Percentiles rank a stretch among this genome's conserved stretches.
phyloP scores from a whole-genome alignment of 208 protist species.

The Crithidia bombi region DNA sequence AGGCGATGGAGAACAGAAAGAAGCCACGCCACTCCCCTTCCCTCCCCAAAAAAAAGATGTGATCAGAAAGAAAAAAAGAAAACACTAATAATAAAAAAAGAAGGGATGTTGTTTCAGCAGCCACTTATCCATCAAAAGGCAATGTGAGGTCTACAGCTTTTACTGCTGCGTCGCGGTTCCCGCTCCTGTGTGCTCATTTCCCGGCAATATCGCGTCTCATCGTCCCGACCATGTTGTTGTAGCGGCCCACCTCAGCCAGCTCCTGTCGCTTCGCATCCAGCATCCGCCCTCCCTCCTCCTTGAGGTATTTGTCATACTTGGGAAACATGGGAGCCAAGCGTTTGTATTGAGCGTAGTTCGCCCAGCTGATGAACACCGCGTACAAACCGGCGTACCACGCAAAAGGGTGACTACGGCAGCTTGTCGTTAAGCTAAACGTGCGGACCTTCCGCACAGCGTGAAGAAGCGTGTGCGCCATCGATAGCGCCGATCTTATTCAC shows the following conservation, averaged over 20 bases:
- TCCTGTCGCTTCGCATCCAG: constrained; percentile 80
- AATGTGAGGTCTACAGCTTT: too few relatives aligned
- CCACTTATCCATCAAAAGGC: too few relatives aligned
- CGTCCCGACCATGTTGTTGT: constrained; percentile 77
- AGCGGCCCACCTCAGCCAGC: constrained; percentile 70
- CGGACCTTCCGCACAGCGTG: constrained; percentile 47
- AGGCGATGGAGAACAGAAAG: too few relatives aligned
- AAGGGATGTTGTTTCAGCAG: neutral
- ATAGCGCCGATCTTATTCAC: neutral
- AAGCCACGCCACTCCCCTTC: too few relatives aligned
- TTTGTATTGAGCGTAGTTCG: constrained; percentile 80
- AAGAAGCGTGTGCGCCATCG: constrained; percentile 23
- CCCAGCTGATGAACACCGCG: constrained; percentile 55
- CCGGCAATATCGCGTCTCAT: constrained; percentile 69
- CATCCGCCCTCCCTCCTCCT: constrained; percentile 69
- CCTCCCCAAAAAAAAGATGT: neutral
- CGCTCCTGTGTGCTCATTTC: constrained; percentile 28
- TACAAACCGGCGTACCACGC: constrained; percentile 61
- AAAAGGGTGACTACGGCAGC: constrained; percentile 58
- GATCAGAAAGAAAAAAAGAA: neutral
- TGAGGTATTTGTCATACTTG: constrained; percentile 59
- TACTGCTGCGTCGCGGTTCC: too few relatives aligned
- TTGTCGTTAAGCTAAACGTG: constrained; percentile 64
- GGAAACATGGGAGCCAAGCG: constrained; percentile 74
- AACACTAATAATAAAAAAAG: neutral